Conservation (phyloP, 1,284 basidiomycete genomes). For the Puccinia sorghi region DNA sequence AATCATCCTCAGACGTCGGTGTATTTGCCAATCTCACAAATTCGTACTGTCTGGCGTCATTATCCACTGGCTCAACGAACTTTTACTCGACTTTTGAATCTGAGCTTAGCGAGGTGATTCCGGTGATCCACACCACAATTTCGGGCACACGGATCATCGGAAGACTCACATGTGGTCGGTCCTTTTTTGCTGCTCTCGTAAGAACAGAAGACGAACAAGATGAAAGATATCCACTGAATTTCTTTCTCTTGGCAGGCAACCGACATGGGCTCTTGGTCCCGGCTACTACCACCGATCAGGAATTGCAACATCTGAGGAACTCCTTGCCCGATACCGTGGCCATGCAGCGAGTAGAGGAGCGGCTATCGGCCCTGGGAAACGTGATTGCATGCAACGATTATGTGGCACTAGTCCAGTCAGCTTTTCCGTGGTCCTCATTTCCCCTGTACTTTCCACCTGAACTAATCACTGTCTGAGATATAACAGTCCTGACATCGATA, state of each 20-base stretch:
- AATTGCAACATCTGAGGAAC: constrained; percentile 95
- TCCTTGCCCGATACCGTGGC: constrained; percentile 87
- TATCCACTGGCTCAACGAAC: constrained; percentile 76
- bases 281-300: constrained; percentile 93
- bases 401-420: constrained; percentile 81
- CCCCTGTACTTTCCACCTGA: constrained; percentile 53
- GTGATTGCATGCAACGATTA: constrained; percentile 99
- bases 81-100: constrained; percentile 72
- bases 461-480: constrained; percentile 54
- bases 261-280: constrained; percentile 95
- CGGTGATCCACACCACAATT: constrained; percentile 95
- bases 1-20: constrained; percentile 54
- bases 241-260: constrained; percentile 61
- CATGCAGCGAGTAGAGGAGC: constrained; percentile 94
- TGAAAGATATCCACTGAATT: neutral
- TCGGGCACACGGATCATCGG: constrained; percentile 93
- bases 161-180: constrained; percentile 78
- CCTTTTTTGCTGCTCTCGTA: neutral
- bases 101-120: constrained; percentile 81
- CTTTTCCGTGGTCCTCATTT: neutral
- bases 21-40: constrained; percentile 80
- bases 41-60: constrained; percentile 56
- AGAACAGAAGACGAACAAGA: neutral
- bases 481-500: constrained; percentile 79
- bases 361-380: constrained; percentile 92